Evolutionary conservation across 495 filamentous ascomycete species (phyloP).

Genomic region (Cladorrhinum samala): DNA sequence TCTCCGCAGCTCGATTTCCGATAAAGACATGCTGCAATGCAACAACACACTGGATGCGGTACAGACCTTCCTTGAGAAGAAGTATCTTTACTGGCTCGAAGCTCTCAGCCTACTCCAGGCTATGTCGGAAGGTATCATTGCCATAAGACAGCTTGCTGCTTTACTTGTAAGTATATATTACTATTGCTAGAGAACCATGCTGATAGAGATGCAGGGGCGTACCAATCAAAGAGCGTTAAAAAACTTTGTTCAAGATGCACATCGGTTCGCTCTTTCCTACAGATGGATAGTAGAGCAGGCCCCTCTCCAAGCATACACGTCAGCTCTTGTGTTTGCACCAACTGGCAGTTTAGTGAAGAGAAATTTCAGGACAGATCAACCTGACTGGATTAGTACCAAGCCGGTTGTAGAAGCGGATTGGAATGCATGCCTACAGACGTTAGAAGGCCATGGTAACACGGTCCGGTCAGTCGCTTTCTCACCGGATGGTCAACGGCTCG

Average conservation of each 20-base stretch:
- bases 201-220: neutral
- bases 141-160: conserved; percentile 16
- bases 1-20: neutral
- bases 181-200: neutral
- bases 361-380: conserved; percentile 10
- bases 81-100: conserved; percentile 24
- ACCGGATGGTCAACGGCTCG: neutral
- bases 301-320: conserved; percentile 16
- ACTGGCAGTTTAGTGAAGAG: conserved; percentile 12
- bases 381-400: conserved; percentile 18
- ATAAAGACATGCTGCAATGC: neutral
- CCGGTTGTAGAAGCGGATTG: conserved; percentile 7
- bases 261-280: conserved; percentile 27
- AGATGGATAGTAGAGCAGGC: conserved; percentile 19
- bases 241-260: conserved; percentile 12
- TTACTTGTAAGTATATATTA: neutral
- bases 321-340: conserved; percentile 13
- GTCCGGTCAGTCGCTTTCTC: conserved; percentile 1
- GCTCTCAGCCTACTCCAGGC: conserved; percentile 27
- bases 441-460: neutral
- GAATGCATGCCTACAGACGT: conserved; percentile 4
- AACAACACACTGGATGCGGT: conserved; percentile 2
- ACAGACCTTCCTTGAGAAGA: conserved; percentile 4
- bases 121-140: conserved; percentile 20
- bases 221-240: neutral